Evolutionary conservation across 2,329 filamentous ascomycete species (phyloP).

Genomic region (Xylariaceae sp.): DNA sequence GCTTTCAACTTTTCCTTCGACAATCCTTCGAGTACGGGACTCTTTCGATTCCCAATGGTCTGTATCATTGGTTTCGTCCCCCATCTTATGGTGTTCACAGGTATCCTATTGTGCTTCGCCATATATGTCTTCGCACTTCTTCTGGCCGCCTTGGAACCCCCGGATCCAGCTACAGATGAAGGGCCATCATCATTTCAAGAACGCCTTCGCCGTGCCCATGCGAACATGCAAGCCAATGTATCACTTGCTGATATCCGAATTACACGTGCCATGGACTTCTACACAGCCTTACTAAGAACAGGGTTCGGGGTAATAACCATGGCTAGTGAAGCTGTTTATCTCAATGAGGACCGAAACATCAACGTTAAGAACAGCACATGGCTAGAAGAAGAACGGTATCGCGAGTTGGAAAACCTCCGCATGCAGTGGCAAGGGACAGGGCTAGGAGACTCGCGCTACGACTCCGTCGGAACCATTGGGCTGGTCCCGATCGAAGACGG

Average conservation of each 20-base stretch:
- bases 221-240: constrained; percentile 88
- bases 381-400: constrained; percentile 82
- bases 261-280: constrained; percentile 89
- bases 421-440: constrained; percentile 48
- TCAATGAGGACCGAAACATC: constrained; percentile 82
- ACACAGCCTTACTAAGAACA: constrained; percentile 79
- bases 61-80: constrained; percentile 94
- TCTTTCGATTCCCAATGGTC: constrained; percentile 86
- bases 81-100: constrained; percentile 79
- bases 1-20: constrained; percentile 59
- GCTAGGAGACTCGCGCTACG: constrained; percentile 45
- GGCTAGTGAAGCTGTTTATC: constrained; percentile 90
- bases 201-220: constrained; percentile 67
- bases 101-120: constrained; percentile 68
- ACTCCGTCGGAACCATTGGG: constrained; percentile 51
- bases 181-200: constrained; percentile 46
- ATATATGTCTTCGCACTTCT: constrained; percentile 77
- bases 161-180: constrained; percentile 39
- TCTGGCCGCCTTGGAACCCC: constrained; percentile 67
- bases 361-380: constrained; percentile 75
- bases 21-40: constrained; percentile 57
- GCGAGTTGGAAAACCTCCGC: constrained; percentile 65
- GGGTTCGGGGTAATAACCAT: constrained; percentile 88
- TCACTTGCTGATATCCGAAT: constrained; percentile 78
- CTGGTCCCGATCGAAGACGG: constrained; percentile 51